Evolutionary conservation across 306 rosid genomes (phyloP).

Genomic region (Alnus rubra): DNA sequence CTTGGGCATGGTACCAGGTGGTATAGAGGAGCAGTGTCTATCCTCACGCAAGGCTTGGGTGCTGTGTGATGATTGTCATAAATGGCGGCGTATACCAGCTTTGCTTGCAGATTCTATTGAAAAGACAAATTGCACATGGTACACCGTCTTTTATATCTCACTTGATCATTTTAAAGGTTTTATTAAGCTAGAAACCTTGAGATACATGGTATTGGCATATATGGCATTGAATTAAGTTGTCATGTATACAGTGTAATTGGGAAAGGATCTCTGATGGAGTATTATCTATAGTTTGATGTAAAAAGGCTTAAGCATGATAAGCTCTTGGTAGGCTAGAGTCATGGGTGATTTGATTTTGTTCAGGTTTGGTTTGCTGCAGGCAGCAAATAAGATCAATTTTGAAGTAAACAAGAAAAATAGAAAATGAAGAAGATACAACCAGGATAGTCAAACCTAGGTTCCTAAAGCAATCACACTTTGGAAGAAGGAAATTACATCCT

Average conservation of each 20-base stretch:
- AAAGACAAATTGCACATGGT: conserved; percentile 87
- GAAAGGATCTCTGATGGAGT: not conserved
- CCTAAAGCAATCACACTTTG: no score
- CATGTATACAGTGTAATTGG: not conserved
- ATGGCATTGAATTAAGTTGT: conserved; percentile 5
- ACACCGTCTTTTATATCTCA: conserved; percentile 28
- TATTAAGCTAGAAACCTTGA: conserved; percentile 18
- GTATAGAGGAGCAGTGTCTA: conserved; percentile 50
- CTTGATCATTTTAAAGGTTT: conserved; percentile 15
- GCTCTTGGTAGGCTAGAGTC: not conserved
- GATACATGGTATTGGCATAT: conserved; percentile 20
- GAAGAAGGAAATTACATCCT: not conserved
- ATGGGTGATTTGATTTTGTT: not conserved
- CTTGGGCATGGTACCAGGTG: conserved; percentile 42
- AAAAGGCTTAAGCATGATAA: not conserved
- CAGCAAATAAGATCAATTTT: no score
- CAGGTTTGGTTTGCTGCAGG: conserved; percentile 1
- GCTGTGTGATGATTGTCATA: conserved; percentile 87
- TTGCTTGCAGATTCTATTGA: conserved; percentile 79
- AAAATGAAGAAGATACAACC: no score
- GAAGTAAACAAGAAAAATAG: no score
- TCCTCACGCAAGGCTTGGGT: conserved; percentile 87
- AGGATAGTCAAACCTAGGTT: no score
- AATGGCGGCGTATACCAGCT: conserved; percentile 97
- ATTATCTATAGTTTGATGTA: not conserved